These are phyloP conservation scores for Ceratocystis diversiconidia DNA, from an alignment of 2,329 filamentous ascomycete species.

Conservation along the genomic window DNA sequence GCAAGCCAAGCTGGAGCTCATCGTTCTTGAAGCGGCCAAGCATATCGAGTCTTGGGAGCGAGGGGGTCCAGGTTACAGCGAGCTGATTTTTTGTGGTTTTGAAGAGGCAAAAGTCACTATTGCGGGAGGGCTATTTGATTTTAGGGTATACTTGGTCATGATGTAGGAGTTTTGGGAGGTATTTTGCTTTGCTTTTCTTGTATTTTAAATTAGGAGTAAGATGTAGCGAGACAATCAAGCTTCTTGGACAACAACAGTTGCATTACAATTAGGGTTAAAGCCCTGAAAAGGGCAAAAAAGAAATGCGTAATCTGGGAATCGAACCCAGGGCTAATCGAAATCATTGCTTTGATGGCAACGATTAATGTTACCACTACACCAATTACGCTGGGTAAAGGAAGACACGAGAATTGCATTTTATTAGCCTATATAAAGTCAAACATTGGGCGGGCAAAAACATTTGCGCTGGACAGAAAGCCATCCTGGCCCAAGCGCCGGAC, in stretches of 20 bases:
- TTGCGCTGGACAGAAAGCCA: too few relatives aligned
- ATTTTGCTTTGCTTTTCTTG: background rate
- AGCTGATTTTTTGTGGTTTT: background rate
- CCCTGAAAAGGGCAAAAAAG: background rate
- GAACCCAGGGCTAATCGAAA: conserved; percentile 12
- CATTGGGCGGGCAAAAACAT: too few relatives aligned
- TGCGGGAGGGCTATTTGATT: background rate
- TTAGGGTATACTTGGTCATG: background rate
- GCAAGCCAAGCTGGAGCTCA: conserved; percentile 7
- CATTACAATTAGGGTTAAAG: background rate
- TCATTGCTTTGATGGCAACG: conserved; percentile 7
- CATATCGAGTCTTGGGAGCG: conserved; percentile 1
- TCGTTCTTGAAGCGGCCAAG: conserved; percentile 1
- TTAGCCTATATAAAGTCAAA: too few relatives aligned
- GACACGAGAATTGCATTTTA: too few relatives aligned
- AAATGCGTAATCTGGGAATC: conserved; percentile 10
- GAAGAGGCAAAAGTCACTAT: background rate
- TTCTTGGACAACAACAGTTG: background rate
- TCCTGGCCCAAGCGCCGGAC: too few relatives aligned
- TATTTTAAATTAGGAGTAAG: background rate
- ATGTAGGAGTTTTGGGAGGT: background rate
- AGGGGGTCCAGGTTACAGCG: background rate
- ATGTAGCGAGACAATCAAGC: background rate
- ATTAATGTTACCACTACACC: conserved; percentile 14
- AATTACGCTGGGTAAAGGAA: conserved; percentile 3